Conservation (phyloP, 2,329 filamentous ascomycete genomes). For the Neonectria faginata region DNA sequence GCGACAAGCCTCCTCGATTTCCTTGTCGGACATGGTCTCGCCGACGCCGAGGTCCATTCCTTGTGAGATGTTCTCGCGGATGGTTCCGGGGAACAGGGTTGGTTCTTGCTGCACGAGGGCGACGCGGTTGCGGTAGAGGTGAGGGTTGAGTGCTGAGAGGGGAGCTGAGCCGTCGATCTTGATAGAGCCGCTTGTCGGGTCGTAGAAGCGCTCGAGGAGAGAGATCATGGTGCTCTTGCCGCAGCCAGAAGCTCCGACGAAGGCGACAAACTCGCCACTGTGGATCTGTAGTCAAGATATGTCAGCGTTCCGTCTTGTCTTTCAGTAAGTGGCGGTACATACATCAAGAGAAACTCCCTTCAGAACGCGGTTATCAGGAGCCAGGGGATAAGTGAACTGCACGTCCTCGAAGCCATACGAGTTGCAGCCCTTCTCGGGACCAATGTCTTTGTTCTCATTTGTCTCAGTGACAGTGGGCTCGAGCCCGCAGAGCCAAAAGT, state of each 20-base stretch:
- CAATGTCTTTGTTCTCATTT: slow-evolving; percentile 11
- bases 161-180: not conserved
- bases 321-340: not conserved
- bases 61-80: slow-evolving; percentile 13
- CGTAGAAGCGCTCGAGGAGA: not conserved
- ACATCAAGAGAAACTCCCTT: slow-evolving; percentile 25
- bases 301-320: not conserved
- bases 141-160: slow-evolving; percentile 6
- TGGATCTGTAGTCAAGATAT: not conserved
- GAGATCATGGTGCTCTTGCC: slow-evolving; percentile 1
- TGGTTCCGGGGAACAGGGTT: slow-evolving; percentile 10
- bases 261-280: not conserved
- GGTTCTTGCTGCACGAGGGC: slow-evolving; percentile 17
- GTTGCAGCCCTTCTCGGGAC: slow-evolving; percentile 34
- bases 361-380: slow-evolving; percentile 29
- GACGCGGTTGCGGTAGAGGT: slow-evolving; percentile 10
- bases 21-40: slow-evolving; percentile 58
- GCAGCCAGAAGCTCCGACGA: not conserved
- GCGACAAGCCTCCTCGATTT: slow-evolving; percentile 67
- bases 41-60: slow-evolving; percentile 4
- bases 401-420: slow-evolving; percentile 58
- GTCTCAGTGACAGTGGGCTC: slow-evolving; percentile 22
- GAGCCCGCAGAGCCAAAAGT: slow-evolving; percentile 54
- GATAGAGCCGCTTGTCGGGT: not conserved
- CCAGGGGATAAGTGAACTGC: slow-evolving; percentile 52